Evolutionary conservation across 768 basidiomycete species (phyloP).

Genomic region (Psilocybe azurescens): DNA sequence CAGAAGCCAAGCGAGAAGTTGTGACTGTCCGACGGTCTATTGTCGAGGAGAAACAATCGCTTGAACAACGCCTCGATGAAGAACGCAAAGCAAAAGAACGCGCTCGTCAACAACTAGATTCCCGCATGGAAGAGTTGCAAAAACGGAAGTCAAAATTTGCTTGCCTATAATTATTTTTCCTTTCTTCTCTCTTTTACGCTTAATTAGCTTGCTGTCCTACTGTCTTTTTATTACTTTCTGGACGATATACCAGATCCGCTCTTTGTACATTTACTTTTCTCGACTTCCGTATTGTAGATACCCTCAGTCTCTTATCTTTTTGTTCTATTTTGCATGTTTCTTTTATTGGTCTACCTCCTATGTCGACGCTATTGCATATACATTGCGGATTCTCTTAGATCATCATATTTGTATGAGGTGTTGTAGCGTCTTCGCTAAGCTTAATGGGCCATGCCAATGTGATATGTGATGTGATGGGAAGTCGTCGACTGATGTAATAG

Average conservation of each 20-base stretch:
- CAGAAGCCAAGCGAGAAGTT: constrained; percentile 82
- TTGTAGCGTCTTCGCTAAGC: neutral
- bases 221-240: constrained; percentile 32
- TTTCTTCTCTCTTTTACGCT: constrained; percentile 15
- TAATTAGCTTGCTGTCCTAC: constrained; percentile 27
- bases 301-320: constrained; percentile 34
- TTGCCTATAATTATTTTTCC: constrained; percentile 63
- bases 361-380: constrained; percentile 15
- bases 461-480: too few species aligned
- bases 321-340: constrained; percentile 31
- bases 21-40: constrained; percentile 77
- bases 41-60: constrained; percentile 87
- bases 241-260: constrained; percentile 41
- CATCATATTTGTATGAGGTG: neutral
- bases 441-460: too few species aligned
- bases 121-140: constrained; percentile 84
- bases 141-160: constrained; percentile 92
- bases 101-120: constrained; percentile 84
- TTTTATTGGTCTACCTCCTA: constrained; percentile 19
- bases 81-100: constrained; percentile 91
- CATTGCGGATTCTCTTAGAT: constrained; percentile 6
- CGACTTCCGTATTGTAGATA: constrained; percentile 48
- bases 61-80: constrained; percentile 84
- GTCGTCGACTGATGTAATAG: too few species aligned
- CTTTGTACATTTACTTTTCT: constrained; percentile 41